Evolutionary conservation across 176 grass and related monocot species (phyloP).

Genomic region (Bromus sterilis): DNA sequence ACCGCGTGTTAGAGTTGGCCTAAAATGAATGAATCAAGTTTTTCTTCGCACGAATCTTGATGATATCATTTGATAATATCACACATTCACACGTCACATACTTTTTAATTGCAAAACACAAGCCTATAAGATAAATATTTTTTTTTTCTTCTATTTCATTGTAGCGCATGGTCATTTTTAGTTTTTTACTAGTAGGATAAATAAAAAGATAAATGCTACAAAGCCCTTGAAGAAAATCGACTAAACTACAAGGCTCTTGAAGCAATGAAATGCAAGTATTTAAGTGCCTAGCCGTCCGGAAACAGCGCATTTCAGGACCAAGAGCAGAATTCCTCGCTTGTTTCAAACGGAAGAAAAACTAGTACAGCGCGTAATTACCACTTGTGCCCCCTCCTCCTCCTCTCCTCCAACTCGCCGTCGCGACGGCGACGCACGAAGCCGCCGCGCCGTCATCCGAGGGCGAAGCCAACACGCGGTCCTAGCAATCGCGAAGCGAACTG

Average conservation of each 20-base stretch:
- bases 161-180: too few relatives aligned
- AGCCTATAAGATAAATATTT: too few relatives aligned
- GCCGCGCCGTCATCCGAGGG: constrained; percentile 4
- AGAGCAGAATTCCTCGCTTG: constrained; percentile 44
- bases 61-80: too few relatives aligned
- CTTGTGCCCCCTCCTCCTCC: constrained; percentile 42
- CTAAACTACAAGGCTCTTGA: background rate
- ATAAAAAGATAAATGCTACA: background rate
- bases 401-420: background rate
- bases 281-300: constrained; percentile 22
- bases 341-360: constrained; percentile 33
- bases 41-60: too few relatives aligned
- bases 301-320: constrained; percentile 36
- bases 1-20: too few relatives aligned
- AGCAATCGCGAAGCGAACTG: background rate
- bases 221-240: background rate
- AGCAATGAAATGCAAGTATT: constrained; percentile 16
- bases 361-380: constrained; percentile 30
- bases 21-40: too few relatives aligned
- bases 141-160: too few relatives aligned
- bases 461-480: background rate
- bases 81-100: too few relatives aligned
- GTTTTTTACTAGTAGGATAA: background rate
- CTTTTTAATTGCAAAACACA: too few relatives aligned
- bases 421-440: constrained; percentile 3